Percentiles rank a stretch among this genome's conserved stretches.
Conservation (phyloP, 768 basidiomycete genomes). For the Cystofilobasidium ferigula region DNA sequence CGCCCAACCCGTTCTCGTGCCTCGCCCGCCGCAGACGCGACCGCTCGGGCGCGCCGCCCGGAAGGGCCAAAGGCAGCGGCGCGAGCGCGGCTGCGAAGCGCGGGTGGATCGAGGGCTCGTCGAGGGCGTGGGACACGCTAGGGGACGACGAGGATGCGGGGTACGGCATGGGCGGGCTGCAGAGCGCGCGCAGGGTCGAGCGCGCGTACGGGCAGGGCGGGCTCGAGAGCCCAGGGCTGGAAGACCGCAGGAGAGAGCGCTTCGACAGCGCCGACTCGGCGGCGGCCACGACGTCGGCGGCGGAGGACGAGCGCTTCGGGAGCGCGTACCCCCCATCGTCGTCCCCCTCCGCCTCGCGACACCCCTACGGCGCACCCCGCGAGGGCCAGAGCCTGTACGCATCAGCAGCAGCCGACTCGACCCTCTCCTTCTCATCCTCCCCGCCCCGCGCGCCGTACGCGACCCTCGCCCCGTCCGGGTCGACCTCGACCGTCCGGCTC, state of each 20-base stretch:
- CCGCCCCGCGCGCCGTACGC: background rate
- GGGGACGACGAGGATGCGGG: background rate
- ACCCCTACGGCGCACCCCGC: background rate
- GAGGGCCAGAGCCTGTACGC: background rate
- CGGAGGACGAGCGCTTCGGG: background rate
- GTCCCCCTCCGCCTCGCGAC: no score
- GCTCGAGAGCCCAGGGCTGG: background rate
- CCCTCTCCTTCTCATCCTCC: background rate
- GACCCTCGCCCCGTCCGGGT: background rate
- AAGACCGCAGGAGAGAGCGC: background rate
- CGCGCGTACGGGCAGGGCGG: background rate
- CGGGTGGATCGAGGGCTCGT: background rate
- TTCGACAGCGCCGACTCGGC: background rate
- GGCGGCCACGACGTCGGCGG: background rate
- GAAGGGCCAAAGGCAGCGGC: background rate
- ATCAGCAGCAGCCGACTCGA: background rate
- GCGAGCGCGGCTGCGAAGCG: background rate
- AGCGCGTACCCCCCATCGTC: no score
- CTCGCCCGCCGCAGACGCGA: no score
- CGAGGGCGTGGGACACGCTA: background rate
- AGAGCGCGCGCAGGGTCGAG: background rate
- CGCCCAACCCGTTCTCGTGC: background rate
- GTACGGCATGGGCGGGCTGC: background rate
- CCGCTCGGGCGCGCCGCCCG: background rate
- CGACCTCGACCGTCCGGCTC: background rate